A percentile compares a stretch with the other conserved stretches of the same genome.
These are phyloP conservation scores for Leptographium wingfieldii DNA, from an alignment of 2,329 filamentous ascomycete genomes.

Conservation along the genomic window DNA sequence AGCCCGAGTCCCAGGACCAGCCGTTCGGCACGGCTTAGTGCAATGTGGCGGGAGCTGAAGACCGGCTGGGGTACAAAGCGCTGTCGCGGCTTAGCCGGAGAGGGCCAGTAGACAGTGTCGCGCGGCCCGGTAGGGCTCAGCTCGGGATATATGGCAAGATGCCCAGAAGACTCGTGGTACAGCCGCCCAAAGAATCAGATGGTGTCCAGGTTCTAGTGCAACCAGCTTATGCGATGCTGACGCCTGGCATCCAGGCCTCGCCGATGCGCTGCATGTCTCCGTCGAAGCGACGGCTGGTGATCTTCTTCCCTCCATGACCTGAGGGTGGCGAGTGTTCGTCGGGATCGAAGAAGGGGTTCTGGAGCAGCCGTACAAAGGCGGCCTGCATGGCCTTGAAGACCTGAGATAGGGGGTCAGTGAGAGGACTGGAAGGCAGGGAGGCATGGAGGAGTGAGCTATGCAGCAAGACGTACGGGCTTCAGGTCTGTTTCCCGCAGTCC, in stretches of 20 bases:
- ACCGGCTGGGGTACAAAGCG: too few species aligned
- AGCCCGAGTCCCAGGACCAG: too few species aligned
- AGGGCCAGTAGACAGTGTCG: too few species aligned
- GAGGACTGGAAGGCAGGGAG: not conserved
- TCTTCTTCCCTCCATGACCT: constrained; percentile 49
- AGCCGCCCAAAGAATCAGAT: not conserved
- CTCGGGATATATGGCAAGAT: too few species aligned
- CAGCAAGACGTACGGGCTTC: constrained; percentile 48
- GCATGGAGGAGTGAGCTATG: not conserved
- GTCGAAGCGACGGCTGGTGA: constrained; percentile 69
- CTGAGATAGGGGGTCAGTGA: constrained; percentile 4
- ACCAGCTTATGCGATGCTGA: constrained; percentile 38
- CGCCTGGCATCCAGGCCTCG: constrained; percentile 68
- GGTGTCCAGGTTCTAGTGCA: not conserved
- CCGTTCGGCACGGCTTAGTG: too few species aligned
- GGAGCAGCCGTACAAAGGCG: constrained; percentile 77
- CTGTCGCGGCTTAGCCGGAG: too few species aligned
- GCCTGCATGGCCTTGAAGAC: constrained; percentile 81
- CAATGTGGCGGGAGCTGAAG: too few species aligned
- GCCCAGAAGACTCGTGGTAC: too few species aligned
- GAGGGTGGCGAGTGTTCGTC: constrained; percentile 60
- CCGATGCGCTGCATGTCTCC: constrained; percentile 78
- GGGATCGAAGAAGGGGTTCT: constrained; percentile 91
- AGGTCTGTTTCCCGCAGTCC: constrained; percentile 78
- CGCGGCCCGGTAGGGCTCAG: too few species aligned